Evolutionary conservation across 2,329 filamentous ascomycete species (phyloP).

Genomic region (Leptoxyphium fumago): DNA sequence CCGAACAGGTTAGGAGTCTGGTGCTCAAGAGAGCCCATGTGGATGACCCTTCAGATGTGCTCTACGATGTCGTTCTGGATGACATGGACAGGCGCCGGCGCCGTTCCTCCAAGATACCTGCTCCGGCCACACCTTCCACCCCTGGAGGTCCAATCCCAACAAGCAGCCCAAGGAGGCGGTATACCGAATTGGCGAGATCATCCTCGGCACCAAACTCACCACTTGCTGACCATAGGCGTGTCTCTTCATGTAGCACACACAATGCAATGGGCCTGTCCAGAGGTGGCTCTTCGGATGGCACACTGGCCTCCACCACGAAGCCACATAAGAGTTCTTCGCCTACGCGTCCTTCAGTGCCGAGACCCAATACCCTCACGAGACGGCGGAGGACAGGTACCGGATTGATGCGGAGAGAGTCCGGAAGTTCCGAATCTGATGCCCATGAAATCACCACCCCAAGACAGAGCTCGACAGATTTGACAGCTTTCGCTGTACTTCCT

Average conservation of each 20-base stretch:
- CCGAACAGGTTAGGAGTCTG: slow-evolving; percentile 80
- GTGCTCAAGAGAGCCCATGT: slow-evolving; percentile 77
- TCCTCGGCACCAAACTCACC: slow-evolving; percentile 55
- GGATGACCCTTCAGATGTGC: slow-evolving; percentile 77
- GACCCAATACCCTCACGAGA: slow-evolving; percentile 50
- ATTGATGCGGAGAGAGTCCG: slow-evolving; percentile 76
- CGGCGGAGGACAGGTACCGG: slow-evolving; percentile 51
- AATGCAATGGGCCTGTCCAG: slow-evolving; percentile 22
- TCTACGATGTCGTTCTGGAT: slow-evolving; percentile 87
- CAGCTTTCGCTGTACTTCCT: slow-evolving; percentile 57
- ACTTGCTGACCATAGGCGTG: slow-evolving; percentile 31
- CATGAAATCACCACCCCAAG: slow-evolving; percentile 37
- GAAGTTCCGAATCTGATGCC: slow-evolving; percentile 74
- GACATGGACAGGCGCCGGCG: slow-evolving; percentile 87
- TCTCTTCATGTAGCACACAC: slow-evolving; percentile 35
- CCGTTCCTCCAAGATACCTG: slow-evolving; percentile 59
- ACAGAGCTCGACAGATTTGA: slow-evolving; percentile 64
- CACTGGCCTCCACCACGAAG: slow-evolving; percentile 19
- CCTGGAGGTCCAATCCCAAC: slow-evolving; percentile 40
- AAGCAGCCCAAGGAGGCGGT: slow-evolving; percentile 47
- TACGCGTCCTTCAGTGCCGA: slow-evolving; percentile 57
- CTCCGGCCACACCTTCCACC: slow-evolving; percentile 62
- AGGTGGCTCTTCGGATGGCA: slow-evolving; percentile 39
- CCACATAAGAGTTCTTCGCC: slow-evolving; percentile 66
- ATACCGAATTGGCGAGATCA: slow-evolving; percentile 53